A percentile compares a stretch with the other conserved stretches of the same genome.
Evolutionary conservation across 2,329 filamentous ascomycete species (phyloP).

Genomic region (Diaporthe ilicicola): DNA sequence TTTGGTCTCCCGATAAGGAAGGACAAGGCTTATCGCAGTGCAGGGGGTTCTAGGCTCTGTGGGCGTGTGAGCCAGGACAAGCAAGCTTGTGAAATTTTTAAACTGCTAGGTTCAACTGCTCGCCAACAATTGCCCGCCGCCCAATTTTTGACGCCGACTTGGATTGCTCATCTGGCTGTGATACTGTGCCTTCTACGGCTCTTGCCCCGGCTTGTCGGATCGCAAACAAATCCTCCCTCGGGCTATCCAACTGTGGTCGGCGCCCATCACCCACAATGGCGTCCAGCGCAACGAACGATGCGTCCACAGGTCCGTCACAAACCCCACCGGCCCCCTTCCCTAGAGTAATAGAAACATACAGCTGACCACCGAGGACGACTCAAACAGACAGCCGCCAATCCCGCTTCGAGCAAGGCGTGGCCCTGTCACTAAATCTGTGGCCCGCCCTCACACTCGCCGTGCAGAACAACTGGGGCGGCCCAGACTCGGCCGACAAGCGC

Average conservation of each 20-base stretch:
- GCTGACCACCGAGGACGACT: slow-evolving; percentile 14
- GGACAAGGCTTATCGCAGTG: slow-evolving; percentile 10
- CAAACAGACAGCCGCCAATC: slow-evolving; percentile 63
- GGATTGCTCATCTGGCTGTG: not conserved
- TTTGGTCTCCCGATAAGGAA: slow-evolving; percentile 1
- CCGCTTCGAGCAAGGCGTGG: slow-evolving; percentile 86
- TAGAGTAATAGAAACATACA: not conserved
- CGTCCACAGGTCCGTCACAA: slow-evolving; percentile 24
- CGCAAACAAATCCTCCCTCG: too few relatives aligned
- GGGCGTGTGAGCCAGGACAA: slow-evolving; percentile 2
- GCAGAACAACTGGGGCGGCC: slow-evolving; percentile 86
- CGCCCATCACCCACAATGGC: slow-evolving; percentile 11
- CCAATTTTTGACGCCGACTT: not conserved
- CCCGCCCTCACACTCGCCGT: slow-evolving; percentile 87
- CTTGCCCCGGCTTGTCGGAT: not conserved
- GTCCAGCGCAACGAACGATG: slow-evolving; percentile 22
- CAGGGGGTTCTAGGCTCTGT: not conserved
- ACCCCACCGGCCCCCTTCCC: not conserved
- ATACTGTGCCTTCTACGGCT: not conserved
- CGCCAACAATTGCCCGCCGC: not conserved
- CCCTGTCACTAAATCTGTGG: slow-evolving; percentile 87
- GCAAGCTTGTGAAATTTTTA: slow-evolving; percentile 23
- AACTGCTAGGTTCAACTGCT: not conserved
- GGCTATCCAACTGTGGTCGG: not conserved
- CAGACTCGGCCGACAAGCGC: slow-evolving; percentile 84